Conservation (phyloP, 805 yeast genomes). For the Yamadazyma sp. region DNA sequence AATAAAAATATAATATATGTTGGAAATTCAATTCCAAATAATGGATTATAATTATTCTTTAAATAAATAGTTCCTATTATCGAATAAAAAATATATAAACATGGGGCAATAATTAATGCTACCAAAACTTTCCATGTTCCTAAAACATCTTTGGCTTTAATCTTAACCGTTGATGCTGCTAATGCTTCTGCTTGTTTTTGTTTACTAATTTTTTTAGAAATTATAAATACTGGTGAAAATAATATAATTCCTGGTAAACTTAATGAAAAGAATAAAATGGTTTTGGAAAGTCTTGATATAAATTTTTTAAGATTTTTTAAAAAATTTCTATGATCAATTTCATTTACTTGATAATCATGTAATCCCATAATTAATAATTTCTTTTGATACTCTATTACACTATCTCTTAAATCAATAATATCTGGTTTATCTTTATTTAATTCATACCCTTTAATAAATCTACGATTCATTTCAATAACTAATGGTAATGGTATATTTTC, state of each 20-base stretch:
- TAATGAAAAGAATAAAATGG: conserved; percentile 27
- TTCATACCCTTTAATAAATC: conserved; percentile 36
- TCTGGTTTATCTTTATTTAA: conserved; percentile 32
- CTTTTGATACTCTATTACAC: conserved; percentile 33
- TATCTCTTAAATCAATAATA: conserved; percentile 25
- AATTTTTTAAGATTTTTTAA: conserved; percentile 22
- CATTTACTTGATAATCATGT: conserved; percentile 41
- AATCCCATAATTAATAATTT: conserved; percentile 29
- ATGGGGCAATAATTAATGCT: conserved; percentile 40
- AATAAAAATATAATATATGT: conserved; percentile 20
- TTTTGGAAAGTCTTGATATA: conserved; percentile 22
- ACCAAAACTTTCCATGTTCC: conserved; percentile 44
- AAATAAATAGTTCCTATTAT: conserved; percentile 23
- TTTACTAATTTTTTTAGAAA: conserved; percentile 29
- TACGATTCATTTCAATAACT: conserved; percentile 41
- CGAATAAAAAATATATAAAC: conserved; percentile 37
- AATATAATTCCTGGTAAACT: conserved; percentile 37
- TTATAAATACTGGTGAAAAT: conserved; percentile 40
- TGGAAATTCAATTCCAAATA: conserved; percentile 7
- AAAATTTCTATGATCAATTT: conserved; percentile 21
- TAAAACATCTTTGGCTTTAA: conserved; percentile 40
- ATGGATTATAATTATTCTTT: not conserved
- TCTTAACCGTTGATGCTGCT: conserved; percentile 36
- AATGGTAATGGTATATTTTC: conserved; percentile 36
- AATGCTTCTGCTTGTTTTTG: conserved; percentile 37